Base-by-base conservation (phyloP, 306 rosid genomes). In the Crotalaria pallida region DNA sequence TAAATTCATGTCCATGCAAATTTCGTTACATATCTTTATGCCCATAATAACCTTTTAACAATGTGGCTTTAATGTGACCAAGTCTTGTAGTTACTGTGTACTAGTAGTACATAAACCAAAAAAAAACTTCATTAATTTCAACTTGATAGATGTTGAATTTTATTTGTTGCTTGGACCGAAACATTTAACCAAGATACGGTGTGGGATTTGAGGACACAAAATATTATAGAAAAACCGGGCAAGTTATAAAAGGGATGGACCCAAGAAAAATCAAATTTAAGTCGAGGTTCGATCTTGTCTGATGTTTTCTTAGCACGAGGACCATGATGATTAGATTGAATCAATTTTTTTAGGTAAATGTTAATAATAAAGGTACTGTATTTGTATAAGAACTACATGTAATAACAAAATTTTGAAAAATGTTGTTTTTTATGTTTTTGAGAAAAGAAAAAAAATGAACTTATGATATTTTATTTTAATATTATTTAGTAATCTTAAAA, bases 231-330 rank as follows among this genome's bases (percentile, higher is more conserved):
- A 73, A 43, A 77, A 45, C 66, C 67, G 70, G 59, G 36, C n/a
- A 64, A 43, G 50, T 19, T 76, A 69, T 36, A 17, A 58, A 45
- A 21, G 23, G 62, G 58, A 82, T 78, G 83, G 73, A 71, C 77
- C 83, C 80, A 38, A 72, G 29, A 71, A 80, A 72, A 72, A 69
- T 71, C n/a, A 41, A 79, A 78, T 40, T 23, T 29, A 75, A 63
- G 12, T 59, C 65, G 82, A 40, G 75, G 57, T 47, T 73, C 65
- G 63, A 56, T 77, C 60, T 51, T 83, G 89, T 82, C 94, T 75
- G 33, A 72, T 82, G 91, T 88, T 84, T 79, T 87, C 89, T 76
- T 71, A 74, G 75, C 94, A 88, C 21, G 5, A 80, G 76, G 88
- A 68, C 79, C 72, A 71, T 60, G 49, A 76, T 72, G 65, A 79